Conservation (phyloP, 2,329 filamentous ascomycete genomes). For the Hypoxylon sp. region DNA sequence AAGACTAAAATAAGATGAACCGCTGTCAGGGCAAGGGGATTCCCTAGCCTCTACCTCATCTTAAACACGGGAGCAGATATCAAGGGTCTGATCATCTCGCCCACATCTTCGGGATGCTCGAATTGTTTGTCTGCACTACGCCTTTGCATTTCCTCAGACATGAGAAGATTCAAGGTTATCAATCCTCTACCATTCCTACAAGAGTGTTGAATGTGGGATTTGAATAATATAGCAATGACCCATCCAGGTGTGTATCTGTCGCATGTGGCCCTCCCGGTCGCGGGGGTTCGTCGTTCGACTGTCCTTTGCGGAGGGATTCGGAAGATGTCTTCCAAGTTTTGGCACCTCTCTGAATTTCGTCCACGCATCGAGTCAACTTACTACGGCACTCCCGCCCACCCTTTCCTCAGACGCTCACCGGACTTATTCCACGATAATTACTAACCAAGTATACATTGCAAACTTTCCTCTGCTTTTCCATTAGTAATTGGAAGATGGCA, state of each 20-base stretch:
- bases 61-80: slow-evolving; percentile 26
- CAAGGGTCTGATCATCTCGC: slow-evolving; percentile 28
- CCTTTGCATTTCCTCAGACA: not conserved
- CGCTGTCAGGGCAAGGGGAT: slow-evolving; percentile 38
- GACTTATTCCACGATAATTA: slow-evolving; percentile 13
- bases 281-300: slow-evolving; percentile 30
- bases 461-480: slow-evolving; percentile 3
- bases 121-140: slow-evolving; percentile 13
- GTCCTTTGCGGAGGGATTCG: slow-evolving; percentile 32
- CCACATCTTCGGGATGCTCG: slow-evolving; percentile 28
- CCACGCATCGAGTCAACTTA: slow-evolving; percentile 22
- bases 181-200: slow-evolving; percentile 1
- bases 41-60: slow-evolving; percentile 24
- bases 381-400: slow-evolving; percentile 31
- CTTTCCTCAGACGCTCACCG: slow-evolving; percentile 14
- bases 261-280: slow-evolving; percentile 23
- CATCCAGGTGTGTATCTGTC: slow-evolving; percentile 13
- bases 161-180: not conserved
- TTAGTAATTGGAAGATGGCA: not conserved
- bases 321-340: slow-evolving; percentile 36
- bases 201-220: not conserved
- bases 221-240: not conserved
- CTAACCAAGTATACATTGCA: slow-evolving; percentile 10
- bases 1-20: slow-evolving; percentile 42
- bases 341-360: slow-evolving; percentile 10